Base-by-base conservation (phyloP, 176 grass and related monocot species). In the Aechmea fasciata region DNA sequence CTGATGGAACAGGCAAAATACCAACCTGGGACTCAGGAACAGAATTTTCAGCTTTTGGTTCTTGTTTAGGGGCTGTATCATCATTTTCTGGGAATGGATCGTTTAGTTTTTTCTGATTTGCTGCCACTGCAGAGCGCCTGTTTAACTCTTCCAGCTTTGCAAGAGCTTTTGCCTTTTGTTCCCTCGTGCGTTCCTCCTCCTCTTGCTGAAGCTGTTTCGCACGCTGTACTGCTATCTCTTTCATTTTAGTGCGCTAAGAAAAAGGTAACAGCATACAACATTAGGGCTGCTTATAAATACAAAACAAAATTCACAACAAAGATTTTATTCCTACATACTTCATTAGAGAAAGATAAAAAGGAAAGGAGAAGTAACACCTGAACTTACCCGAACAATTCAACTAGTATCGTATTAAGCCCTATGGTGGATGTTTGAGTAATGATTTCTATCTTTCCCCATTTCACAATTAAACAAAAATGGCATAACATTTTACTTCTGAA, bases 101-200 rank as follows among this genome's bases (percentile, higher is more conserved):
- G 72, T 68, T 75, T 49, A 69, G 47, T n/a, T 80, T 85, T 49
- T 85, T 79, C 74, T 63, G 79, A 76, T 74, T 48, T 71, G 75
- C 79, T 69, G 79, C 64, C 25, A 69, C 79, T 69, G 79, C 64
- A 24, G 89, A 83, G 5, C 94, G 94, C 28, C 78, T 89, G 63
- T 99, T 88, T 75, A 99, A 57, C 77, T 90, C 94, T 85, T 99
- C 94, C 76, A 93, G 79, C 67, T 99, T 99, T 10, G 78, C 84
- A 57, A 90, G 84, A 77, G 90, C 94, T 87, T 99, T 99, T 74
- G 87, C 90, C 67, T 74, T 99, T 81, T 93, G 94, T 64, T 90
- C 83, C 52, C 81, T 89, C 75, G 65, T 88, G 50, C 87, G 83
- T 71, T 99, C 90, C 57, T 99, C 90, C 75, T 99, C 94, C 77